Conservation (phyloP, 768 basidiomycete species). For the Lentinula lateritia region DNA sequence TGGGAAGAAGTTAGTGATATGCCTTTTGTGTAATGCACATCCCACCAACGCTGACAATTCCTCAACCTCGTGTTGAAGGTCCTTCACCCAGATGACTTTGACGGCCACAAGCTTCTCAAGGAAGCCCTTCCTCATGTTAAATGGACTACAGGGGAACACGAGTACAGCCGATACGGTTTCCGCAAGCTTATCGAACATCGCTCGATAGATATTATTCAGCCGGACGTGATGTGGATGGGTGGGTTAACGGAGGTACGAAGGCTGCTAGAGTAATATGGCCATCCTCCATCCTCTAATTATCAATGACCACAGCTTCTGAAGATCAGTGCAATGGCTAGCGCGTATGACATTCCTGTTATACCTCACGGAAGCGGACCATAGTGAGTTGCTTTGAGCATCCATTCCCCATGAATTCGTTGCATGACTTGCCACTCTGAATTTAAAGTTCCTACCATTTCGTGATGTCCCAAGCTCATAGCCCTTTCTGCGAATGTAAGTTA, state of each 20-base stretch:
- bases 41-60: neutral
- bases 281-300: neutral
- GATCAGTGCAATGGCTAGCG: slow-evolving; percentile 29
- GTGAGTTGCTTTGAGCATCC: slow-evolving; percentile 26
- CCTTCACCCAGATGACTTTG: slow-evolving; percentile 22
- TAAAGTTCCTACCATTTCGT: slow-evolving; percentile 37
- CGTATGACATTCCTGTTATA: slow-evolving; percentile 43
- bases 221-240: slow-evolving; percentile 26
- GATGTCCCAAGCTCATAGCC: slow-evolving; percentile 30
- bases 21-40: neutral
- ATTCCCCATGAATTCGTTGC: slow-evolving; percentile 11
- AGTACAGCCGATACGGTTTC: slow-evolving; percentile 26
- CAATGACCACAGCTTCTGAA: slow-evolving; percentile 18
- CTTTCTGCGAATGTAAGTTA: slow-evolving; percentile 13
- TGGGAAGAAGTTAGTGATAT: slow-evolving; percentile 21
- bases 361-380: slow-evolving; percentile 44
- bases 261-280: neutral
- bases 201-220: slow-evolving; percentile 23
- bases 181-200: slow-evolving; percentile 25
- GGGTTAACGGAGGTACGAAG: slow-evolving; percentile 19
- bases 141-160: slow-evolving; percentile 26
- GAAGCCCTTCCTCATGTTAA: slow-evolving; percentile 23
- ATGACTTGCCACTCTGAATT: neutral
- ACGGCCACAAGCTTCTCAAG: slow-evolving; percentile 22
- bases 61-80: neutral